phyloP scores from a whole-genome alignment of 2,329 filamentous ascomycete genomes.

The Stemphylium vesicarium region DNA sequence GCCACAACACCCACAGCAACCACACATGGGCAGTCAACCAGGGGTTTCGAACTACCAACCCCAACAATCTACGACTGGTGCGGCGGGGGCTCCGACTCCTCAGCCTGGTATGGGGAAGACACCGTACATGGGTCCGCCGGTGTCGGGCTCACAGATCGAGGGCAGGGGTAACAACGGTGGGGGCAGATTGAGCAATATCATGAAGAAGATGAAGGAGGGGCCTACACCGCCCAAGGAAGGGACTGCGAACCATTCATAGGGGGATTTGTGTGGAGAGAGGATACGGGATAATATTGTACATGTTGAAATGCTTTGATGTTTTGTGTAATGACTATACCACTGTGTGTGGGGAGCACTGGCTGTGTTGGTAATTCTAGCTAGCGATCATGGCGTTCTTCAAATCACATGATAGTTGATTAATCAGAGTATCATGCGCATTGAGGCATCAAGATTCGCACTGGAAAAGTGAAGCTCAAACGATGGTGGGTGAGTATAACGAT shows the following conservation, averaged over 20 bases:
- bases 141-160: conserved; percentile 35
- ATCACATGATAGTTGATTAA: too few species aligned
- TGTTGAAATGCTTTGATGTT: neutral
- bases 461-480: too few species aligned
- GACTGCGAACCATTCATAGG: neutral
- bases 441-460: too few species aligned
- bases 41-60: conserved; percentile 2
- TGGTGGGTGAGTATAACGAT: too few species aligned
- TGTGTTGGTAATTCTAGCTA: too few species aligned
- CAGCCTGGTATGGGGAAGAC: conserved; percentile 12
- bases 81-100: neutral
- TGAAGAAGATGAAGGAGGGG: conserved; percentile 45
- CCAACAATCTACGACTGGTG: neutral
- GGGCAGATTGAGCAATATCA: conserved; percentile 38
- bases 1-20: conserved; percentile 9
- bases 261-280: too few species aligned
- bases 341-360: too few species aligned
- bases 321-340: too few species aligned
- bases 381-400: too few species aligned
- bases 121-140: conserved; percentile 26
- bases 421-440: too few species aligned
- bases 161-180: conserved; percentile 24
- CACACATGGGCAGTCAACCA: conserved; percentile 3
- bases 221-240: conserved; percentile 22
- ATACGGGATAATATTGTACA: neutral